A percentile compares a stretch with the other conserved stretches of the same genome.
phyloP scores from a whole-genome alignment of 2,329 filamentous ascomycete species.

The Phaeosphaeriaceae sp. region DNA sequence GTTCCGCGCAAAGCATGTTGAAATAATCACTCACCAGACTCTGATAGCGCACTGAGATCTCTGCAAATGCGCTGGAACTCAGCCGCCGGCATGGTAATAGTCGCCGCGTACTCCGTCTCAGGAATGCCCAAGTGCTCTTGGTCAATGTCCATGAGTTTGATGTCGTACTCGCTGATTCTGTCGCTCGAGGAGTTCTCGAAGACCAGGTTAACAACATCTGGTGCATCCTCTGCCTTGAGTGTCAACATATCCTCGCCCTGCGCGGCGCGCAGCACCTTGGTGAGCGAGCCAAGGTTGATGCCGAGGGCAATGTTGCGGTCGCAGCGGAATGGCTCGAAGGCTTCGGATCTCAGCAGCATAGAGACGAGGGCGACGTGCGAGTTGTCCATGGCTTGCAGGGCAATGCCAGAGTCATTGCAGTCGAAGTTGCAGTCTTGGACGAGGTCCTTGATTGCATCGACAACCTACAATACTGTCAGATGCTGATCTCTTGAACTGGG shows the following conservation, averaged over 20 bases:
- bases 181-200: conserved; percentile 92
- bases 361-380: conserved; percentile 98
- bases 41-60: conserved; percentile 89
- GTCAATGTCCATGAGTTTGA: conserved; percentile 99
- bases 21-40: conserved; percentile 76
- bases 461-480: conserved; percentile 67
- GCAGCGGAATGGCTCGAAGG: conserved; percentile 94
- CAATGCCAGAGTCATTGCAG: conserved; percentile 99
- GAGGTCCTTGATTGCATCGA: conserved; percentile 98
- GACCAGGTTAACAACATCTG: conserved; percentile 91
- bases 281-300: conserved; percentile 94
- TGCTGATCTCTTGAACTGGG: background rate
- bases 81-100: conserved; percentile 82
- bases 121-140: conserved; percentile 99
- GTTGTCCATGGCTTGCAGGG: conserved; percentile 99
- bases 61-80: conserved; percentile 97
- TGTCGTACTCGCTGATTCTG: conserved; percentile 96
- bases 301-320: conserved; percentile 98
- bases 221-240: conserved; percentile 95
- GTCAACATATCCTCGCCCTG: conserved; percentile 95
- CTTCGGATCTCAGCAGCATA: conserved; percentile 97
- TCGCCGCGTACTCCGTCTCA: conserved; percentile 97
- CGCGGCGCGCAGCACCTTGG: conserved; percentile 94
- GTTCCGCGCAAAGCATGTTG: conserved; percentile 3
- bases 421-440: conserved; percentile 99